These are phyloP conservation scores for Trametes hirsuta DNA, from an alignment of 1,284 basidiomycete genomes.

Conservation along the genomic window DNA sequence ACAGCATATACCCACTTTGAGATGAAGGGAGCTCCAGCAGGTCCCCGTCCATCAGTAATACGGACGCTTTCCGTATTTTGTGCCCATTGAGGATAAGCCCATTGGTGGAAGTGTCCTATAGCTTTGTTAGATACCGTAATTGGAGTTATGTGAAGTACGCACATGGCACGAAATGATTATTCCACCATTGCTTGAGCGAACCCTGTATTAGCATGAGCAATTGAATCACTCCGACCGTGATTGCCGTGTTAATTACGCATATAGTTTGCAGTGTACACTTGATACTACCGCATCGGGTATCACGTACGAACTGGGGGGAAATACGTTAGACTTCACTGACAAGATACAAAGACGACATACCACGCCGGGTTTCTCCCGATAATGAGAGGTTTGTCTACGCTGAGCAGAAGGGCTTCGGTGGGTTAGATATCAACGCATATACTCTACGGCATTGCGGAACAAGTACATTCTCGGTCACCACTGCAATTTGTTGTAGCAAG, in stretches of 20 bases:
- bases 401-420: constrained; percentile 44
- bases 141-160: constrained; percentile 5
- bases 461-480: constrained; percentile 63
- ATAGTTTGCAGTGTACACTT: constrained; percentile 74
- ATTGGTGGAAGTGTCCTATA: constrained; percentile 78
- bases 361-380: constrained; percentile 63
- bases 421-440: constrained; percentile 2
- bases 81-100: constrained; percentile 75
- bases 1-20: constrained; percentile 45
- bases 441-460: neutral
- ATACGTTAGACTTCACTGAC: neutral
- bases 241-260: constrained; percentile 52
- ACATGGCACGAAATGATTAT: constrained; percentile 79
- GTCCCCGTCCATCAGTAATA: constrained; percentile 79
- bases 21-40: constrained; percentile 66
- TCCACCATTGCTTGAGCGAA: constrained; percentile 70
- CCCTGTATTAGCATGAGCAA: constrained; percentile 41
- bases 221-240: neutral
- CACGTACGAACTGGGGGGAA: constrained; percentile 47
- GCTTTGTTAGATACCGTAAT: neutral
- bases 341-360: constrained; percentile 19
- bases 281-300: constrained; percentile 59
- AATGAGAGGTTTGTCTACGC: constrained; percentile 60
- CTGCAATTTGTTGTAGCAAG: constrained; percentile 55
- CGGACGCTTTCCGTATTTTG: constrained; percentile 60